phyloP scores from a whole-genome alignment of 441 rosid species.

The Arabidopsis lyrata region DNA sequence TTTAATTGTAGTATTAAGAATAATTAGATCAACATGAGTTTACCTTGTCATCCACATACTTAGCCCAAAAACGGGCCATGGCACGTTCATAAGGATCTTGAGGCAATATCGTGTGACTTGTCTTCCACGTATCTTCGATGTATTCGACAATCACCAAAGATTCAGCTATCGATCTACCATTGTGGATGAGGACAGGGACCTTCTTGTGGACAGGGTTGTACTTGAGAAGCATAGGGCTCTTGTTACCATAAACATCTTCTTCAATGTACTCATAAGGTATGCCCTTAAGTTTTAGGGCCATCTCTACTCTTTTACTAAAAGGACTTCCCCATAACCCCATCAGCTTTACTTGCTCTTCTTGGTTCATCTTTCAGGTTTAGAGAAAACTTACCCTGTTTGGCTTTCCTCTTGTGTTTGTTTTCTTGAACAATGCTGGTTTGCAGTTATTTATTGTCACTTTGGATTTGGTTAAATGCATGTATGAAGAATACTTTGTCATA shows the following conservation, averaged over 20 bases:
- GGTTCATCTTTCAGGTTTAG: conserved; percentile 37
- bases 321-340: conserved; percentile 54
- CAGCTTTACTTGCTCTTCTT: conserved; percentile 46
- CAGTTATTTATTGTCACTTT: conserved; percentile 18
- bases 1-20: neutral
- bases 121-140: conserved; percentile 65
- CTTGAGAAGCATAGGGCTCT: conserved; percentile 55
- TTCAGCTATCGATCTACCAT: conserved; percentile 49
- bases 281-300: conserved; percentile 53
- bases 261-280: conserved; percentile 53
- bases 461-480: conserved; percentile 20
- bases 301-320: conserved; percentile 51
- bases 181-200: conserved; percentile 58
- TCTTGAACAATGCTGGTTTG: conserved; percentile 10
- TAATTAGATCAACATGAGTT: neutral
- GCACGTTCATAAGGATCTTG: conserved; percentile 60
- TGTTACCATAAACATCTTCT: conserved; percentile 48
- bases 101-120: conserved; percentile 56
- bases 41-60: conserved; percentile 63
- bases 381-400: neutral
- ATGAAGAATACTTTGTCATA: neutral
- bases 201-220: conserved; percentile 57
- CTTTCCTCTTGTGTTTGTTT: conserved; percentile 6
- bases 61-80: conserved; percentile 67
- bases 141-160: conserved; percentile 55